Base-by-base conservation (phyloP, 129 eudicot genomes). In the Rutidosis leptorrhynchoides region DNA sequence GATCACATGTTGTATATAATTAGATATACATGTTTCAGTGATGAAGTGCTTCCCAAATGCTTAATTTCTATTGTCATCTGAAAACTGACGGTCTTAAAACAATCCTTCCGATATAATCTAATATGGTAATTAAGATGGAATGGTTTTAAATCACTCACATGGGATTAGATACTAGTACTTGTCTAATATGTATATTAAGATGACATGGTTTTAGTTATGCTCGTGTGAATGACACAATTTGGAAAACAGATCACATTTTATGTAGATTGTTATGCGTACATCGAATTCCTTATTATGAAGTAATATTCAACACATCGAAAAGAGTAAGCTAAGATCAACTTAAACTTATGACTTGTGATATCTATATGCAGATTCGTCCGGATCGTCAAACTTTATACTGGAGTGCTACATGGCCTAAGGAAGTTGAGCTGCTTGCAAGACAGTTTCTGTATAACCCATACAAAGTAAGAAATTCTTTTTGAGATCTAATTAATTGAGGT, bases 361-460 rank as follows among this genome's bases (percentile, higher is more conserved):
- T 6, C 14, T 78, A 20, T 71, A 42, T 82, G 62, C 95, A 92
- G 98, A 92, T 92, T 15, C 96, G 96, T 10, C 98, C 98, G 56
- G 96, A 88, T 68, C 96, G 98, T 82, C 98, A 92, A 76, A 92
- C 98, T 12, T 77, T 92, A 72, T 82, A 79, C 68, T 92, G 96
- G 96, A 92, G 96, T 85, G 98, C 98, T 59, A 92, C 96, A 2
- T 92, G 98, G 98, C 98, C 98, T 43, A 92, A 92, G 71, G 98
- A 92, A 69, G 98, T 92, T 74, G 96, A 88, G 66, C 91, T 77
- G 48, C 95, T 92, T 64, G 95, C 98, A 27, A 70, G 84, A 58
- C 75, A 79, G 54, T 83, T 79, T 62, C 88, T 92, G 17, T 83
- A 83, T 67, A 88, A 82, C 71, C 89, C 98, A 12, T 92, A 92